phyloP scores from a whole-genome alignment of 208 protist species.

The Wallacemonas sp. region DNA sequence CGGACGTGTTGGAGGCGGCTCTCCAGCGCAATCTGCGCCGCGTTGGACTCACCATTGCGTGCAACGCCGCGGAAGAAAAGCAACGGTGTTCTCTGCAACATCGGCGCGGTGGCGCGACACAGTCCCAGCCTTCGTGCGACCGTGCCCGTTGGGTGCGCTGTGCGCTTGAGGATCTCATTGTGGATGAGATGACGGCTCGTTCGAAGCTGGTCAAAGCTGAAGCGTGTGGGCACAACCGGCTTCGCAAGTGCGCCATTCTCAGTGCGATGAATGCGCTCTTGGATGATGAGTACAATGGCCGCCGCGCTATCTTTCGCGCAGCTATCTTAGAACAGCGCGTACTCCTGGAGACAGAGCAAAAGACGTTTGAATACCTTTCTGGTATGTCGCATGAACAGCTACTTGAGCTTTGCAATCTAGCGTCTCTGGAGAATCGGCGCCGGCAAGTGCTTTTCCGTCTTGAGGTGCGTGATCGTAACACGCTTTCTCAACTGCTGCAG shows the following conservation, averaged over 20 bases:
- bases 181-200: background rate
- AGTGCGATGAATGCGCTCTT: background rate
- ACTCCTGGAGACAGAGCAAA: conserved; percentile 14
- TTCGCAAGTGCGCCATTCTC: background rate
- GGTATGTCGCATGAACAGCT: conserved; percentile 10
- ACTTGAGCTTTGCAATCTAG: conserved; percentile 5
- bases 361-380: conserved; percentile 11
- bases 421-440: conserved; percentile 15
- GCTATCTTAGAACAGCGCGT: conserved; percentile 10
- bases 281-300: conserved; percentile 29
- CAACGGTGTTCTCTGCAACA: background rate
- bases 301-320: conserved; percentile 30
- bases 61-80: background rate
- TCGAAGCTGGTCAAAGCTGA: background rate
- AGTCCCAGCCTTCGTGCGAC: background rate
- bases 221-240: background rate
- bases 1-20: conserved; percentile 1
- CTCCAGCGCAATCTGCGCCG: conserved; percentile 10
- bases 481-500: background rate
- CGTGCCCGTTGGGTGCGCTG: background rate
- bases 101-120: background rate
- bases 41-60: background rate
- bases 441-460: conserved; percentile 10
- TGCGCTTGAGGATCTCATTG: background rate
- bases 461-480: background rate